phyloP scores from a whole-genome alignment of 2,329 filamentous ascomycete species.

The Teratosphaeria viscida region DNA sequence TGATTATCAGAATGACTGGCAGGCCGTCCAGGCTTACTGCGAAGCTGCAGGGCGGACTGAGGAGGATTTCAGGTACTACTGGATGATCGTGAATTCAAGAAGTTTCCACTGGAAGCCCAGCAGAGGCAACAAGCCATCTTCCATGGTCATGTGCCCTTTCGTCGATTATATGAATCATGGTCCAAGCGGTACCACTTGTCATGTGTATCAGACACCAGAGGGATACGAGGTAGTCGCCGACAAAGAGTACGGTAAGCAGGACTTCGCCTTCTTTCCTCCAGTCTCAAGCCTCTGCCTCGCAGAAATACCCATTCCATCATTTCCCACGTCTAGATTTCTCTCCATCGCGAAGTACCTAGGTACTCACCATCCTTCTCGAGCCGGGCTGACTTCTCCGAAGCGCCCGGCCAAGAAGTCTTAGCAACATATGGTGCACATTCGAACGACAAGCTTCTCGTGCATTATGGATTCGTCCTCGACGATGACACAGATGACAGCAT shows the following conservation, averaged over 20 bases:
- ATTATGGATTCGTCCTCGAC: slow-evolving; percentile 44
- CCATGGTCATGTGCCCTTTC: slow-evolving; percentile 60
- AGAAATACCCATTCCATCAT: neutral
- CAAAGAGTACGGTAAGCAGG: slow-evolving; percentile 36
- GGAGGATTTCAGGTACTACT: slow-evolving; percentile 43
- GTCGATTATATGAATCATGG: slow-evolving; percentile 60
- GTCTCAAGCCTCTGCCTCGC: neutral
- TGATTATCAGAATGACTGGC: slow-evolving; percentile 20
- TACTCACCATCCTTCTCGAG: neutral
- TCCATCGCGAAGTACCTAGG: neutral
- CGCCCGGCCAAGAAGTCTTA: slow-evolving; percentile 50
- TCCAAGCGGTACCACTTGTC: slow-evolving; percentile 35
- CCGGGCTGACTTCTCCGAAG: slow-evolving; percentile 4
- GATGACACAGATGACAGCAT: slow-evolving; percentile 30
- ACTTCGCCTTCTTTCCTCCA: slow-evolving; percentile 1
- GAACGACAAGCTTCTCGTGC: slow-evolving; percentile 62
- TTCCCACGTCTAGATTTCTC: neutral
- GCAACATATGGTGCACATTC: slow-evolving; percentile 61
- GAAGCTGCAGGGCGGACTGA: slow-evolving; percentile 18
- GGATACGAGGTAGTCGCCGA: slow-evolving; percentile 48
- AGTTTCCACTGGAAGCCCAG: slow-evolving; percentile 48
- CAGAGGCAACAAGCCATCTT: slow-evolving; percentile 40
- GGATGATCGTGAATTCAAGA: slow-evolving; percentile 51
- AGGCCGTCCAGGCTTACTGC: slow-evolving; percentile 6
- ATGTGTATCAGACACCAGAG: slow-evolving; percentile 39